Evolutionary conservation across 257 asterid genomes (phyloP).

Genomic region (Handroanthus guayacan): DNA sequence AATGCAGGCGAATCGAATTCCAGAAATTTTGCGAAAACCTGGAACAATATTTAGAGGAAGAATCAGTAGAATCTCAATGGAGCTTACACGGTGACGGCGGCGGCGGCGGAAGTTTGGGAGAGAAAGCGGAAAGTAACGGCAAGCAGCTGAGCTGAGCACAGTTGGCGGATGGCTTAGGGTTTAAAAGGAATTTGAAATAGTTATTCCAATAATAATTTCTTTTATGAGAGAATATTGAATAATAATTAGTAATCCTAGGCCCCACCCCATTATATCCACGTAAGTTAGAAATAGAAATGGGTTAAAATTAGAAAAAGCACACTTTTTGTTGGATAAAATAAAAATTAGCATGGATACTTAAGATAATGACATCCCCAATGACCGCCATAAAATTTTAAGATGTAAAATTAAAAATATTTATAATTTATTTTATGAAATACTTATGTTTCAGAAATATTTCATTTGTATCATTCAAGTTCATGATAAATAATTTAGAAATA

Average conservation of each 20-base stretch:
- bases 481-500: too few species aligned
- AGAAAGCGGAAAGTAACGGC: background rate
- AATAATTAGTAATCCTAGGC: background rate
- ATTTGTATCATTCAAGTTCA: too few species aligned
- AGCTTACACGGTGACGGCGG: constrained; percentile 19
- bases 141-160: constrained; percentile 1
- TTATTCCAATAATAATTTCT: background rate
- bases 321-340: too few species aligned
- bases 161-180: constrained; percentile 37
- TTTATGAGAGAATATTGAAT: background rate
- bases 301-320: too few species aligned
- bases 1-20: background rate
- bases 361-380: too few species aligned
- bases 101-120: constrained; percentile 8
- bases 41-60: background rate
- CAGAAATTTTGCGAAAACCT: background rate
- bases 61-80: background rate
- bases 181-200: constrained; percentile 26
- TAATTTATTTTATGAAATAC: too few species aligned
- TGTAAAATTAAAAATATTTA: too few species aligned
- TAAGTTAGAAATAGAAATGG: too few species aligned
- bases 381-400: too few species aligned
- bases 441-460: too few species aligned
- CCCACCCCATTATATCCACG: too few species aligned
- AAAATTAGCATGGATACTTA: too few species aligned